Conservation (phyloP, 1,284 basidiomycete species). For the Fomitopsis pinicola region DNA sequence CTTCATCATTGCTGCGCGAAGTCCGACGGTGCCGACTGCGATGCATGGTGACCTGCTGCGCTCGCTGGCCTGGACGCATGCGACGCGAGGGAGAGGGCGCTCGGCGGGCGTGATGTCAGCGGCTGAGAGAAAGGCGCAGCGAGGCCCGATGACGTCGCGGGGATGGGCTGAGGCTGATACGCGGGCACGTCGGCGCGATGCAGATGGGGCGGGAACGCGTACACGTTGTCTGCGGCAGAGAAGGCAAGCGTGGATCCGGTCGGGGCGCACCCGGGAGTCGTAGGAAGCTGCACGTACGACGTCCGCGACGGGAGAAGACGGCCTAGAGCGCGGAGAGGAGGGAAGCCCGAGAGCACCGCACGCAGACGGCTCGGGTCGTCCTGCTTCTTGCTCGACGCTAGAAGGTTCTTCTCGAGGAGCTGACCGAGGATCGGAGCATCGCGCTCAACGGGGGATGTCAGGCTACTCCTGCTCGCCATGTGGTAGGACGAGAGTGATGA, state of each 20-base stretch:
- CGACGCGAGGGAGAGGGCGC: slow-evolving; percentile 18
- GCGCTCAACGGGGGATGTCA: slow-evolving; percentile 26
- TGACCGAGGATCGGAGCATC: slow-evolving; percentile 21
- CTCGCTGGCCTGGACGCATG: slow-evolving; percentile 20
- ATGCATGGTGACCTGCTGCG: slow-evolving; percentile 17
- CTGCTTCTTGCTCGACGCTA: slow-evolving; percentile 19
- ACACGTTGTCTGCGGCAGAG: slow-evolving; percentile 4
- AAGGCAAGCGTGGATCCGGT: background rate
- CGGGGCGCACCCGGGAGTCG: background rate
- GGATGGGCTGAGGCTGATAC: slow-evolving; percentile 6
- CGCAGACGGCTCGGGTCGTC: slow-evolving; percentile 19
- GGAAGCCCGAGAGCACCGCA: slow-evolving; percentile 12
- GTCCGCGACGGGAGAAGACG: slow-evolving; percentile 11
- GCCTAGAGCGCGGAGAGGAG: slow-evolving; percentile 15
- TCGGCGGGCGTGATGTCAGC: slow-evolving; percentile 19
- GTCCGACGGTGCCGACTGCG: slow-evolving; percentile 12
- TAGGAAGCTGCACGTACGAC: background rate
- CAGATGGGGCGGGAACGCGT: slow-evolving; percentile 11
- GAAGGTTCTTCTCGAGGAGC: slow-evolving; percentile 21
- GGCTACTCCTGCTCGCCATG: slow-evolving; percentile 16
- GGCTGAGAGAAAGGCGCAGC: slow-evolving; percentile 5
- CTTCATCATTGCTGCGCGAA: slow-evolving; percentile 12
- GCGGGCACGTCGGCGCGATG: background rate
- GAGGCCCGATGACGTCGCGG: slow-evolving; percentile 10
- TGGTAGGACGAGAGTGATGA: slow-evolving; percentile 22